phyloP scores from a whole-genome alignment of 2,329 filamentous ascomycete species.

The Calonectria hongkongensis region DNA sequence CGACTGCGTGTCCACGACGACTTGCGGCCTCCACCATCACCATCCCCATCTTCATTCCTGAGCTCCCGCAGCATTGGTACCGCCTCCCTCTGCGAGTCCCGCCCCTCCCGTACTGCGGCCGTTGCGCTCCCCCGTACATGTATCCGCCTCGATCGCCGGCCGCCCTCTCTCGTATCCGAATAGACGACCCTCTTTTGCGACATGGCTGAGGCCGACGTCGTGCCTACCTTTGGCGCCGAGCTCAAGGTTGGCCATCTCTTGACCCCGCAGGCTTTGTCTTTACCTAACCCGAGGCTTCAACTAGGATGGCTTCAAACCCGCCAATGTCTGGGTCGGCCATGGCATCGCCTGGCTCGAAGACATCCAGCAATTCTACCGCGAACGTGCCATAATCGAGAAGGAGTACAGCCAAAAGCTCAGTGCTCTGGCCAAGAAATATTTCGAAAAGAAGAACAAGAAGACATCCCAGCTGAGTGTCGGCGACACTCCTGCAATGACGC shows the following conservation, averaged over 20 bases:
- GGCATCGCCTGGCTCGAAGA: slow-evolving; percentile 97
- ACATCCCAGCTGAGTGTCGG: slow-evolving; percentile 92
- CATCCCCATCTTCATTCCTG: slow-evolving; percentile 17
- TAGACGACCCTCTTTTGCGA: slow-evolving; percentile 46
- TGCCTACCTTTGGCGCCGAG: slow-evolving; percentile 93
- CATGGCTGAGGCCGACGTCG: slow-evolving; percentile 90
- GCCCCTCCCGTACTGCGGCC: slow-evolving; percentile 5
- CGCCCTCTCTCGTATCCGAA: slow-evolving; percentile 46
- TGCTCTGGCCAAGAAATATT: slow-evolving; percentile 94
- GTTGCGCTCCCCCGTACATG: slow-evolving; percentile 46
- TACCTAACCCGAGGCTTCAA: slow-evolving; percentile 8
- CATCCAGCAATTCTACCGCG: slow-evolving; percentile 97
- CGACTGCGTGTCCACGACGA: slow-evolving; percentile 31
- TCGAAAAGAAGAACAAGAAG: slow-evolving; percentile 96
- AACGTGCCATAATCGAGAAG: slow-evolving; percentile 95
- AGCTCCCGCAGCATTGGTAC: slow-evolving; percentile 30
- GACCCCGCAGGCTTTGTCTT: not conserved
- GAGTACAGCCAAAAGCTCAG: slow-evolving; percentile 95
- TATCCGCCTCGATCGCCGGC: slow-evolving; percentile 48
- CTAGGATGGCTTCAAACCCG: slow-evolving; percentile 96
- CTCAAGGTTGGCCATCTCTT: slow-evolving; percentile 81
- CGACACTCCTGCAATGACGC: slow-evolving; percentile 93
- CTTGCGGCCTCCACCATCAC: slow-evolving; percentile 14
- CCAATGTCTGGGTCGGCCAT: slow-evolving; percentile 92
- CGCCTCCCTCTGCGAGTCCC: not conserved